Conservation (phyloP, 106 monocot species). For the Chionographis japonica region DNA sequence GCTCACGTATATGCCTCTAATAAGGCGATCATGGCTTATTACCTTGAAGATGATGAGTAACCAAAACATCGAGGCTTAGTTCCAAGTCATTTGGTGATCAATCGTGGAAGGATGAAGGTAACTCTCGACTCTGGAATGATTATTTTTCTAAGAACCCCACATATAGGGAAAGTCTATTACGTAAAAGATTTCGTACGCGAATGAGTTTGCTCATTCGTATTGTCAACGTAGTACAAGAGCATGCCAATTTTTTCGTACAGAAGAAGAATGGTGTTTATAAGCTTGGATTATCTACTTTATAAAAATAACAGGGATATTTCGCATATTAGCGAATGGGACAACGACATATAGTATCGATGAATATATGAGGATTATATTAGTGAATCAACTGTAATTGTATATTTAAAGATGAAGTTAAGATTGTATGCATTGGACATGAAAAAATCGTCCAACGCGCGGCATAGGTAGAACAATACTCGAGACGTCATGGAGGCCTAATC, state of each 20-base stretch:
- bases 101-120: background rate
- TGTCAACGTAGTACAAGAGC: background rate
- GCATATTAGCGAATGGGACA: no score
- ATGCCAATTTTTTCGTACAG: background rate
- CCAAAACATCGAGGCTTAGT: background rate
- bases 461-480: background rate
- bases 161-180: background rate
- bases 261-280: no score
- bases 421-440: no score
- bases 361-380: no score
- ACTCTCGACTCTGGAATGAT: background rate
- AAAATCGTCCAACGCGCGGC: no score
- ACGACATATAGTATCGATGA: no score
- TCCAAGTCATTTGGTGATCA: background rate
- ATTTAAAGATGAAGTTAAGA: background rate
- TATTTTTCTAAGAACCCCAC: background rate
- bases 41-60: background rate
- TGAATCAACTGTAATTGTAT: background rate
- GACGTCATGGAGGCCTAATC: background rate
- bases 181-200: background rate
- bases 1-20: background rate
- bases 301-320: background rate
- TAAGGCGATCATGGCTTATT: background rate
- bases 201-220: background rate
- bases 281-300: background rate